These are phyloP conservation scores for Fusarium lateritium DNA, from an alignment of 2,329 filamentous ascomycete species.

Conservation along the genomic window DNA sequence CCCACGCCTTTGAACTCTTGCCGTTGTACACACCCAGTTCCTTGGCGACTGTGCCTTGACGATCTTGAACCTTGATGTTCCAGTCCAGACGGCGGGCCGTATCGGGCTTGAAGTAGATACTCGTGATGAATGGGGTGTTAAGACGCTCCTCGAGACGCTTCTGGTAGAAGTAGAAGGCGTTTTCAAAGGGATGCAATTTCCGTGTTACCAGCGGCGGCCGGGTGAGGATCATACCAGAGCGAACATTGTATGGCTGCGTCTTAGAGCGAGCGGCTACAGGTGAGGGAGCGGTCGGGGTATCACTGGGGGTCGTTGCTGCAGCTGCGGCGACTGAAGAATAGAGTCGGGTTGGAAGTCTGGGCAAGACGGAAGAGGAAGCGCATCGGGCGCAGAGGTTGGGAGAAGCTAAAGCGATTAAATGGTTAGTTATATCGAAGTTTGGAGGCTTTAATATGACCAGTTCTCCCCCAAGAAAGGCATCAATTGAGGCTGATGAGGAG, in stretches of 20 bases:
- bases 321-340: constrained; percentile 55
- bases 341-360: constrained; percentile 51
- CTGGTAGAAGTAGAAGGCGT: constrained; percentile 96
- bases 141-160: constrained; percentile 95
- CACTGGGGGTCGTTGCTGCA: constrained; percentile 34
- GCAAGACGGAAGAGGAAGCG: constrained; percentile 50
- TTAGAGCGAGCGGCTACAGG: constrained; percentile 32
- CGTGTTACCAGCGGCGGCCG: constrained; percentile 90
- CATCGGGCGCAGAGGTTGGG: constrained; percentile 57
- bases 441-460: constrained; percentile 5
- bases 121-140: constrained; percentile 86
- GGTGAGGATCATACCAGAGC: constrained; percentile 83
- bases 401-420: constrained; percentile 41
- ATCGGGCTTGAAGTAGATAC: constrained; percentile 95
- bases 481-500: constrained; percentile 38
- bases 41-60: constrained; percentile 79
- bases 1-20: constrained; percentile 80
- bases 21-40: constrained; percentile 90
- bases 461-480: not conserved
- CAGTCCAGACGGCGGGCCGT: constrained; percentile 89
- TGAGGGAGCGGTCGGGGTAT: constrained; percentile 40
- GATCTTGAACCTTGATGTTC: constrained; percentile 86
- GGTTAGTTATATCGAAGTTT: constrained; percentile 28
- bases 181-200: constrained; percentile 88
- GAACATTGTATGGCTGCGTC: constrained; percentile 63